Percentiles rank a stretch among this genome's conserved stretches.
phyloP scores from a whole-genome alignment of 176 grass and related monocot species.

The Oropetium thomaeum region DNA sequence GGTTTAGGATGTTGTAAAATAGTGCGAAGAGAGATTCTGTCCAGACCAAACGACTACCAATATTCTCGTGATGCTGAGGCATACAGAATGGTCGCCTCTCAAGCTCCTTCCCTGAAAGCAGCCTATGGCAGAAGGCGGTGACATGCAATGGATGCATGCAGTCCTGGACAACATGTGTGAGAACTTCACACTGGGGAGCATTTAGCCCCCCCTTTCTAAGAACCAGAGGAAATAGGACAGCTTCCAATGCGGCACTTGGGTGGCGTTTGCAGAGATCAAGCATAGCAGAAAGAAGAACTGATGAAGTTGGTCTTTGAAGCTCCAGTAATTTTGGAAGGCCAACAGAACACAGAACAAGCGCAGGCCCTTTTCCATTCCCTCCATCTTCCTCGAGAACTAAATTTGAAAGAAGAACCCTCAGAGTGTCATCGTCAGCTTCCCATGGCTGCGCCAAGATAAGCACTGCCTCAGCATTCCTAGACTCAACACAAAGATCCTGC shows the following conservation, averaged over 20 bases:
- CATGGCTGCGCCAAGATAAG: conserved; percentile 70
- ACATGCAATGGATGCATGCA: conserved; percentile 77
- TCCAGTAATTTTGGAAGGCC: conserved; percentile 57
- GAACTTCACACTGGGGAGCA: conserved; percentile 52
- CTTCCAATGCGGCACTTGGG: conserved; percentile 55
- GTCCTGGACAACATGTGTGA: conserved; percentile 61
- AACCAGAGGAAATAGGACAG: conserved; percentile 67
- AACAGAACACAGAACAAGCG: conserved; percentile 68
- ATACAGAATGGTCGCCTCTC: conserved; percentile 45
- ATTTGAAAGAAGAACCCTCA: conserved; percentile 50
- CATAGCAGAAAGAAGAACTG: conserved; percentile 49
- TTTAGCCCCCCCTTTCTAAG: conserved; percentile 61
- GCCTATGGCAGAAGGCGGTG: conserved; percentile 67
- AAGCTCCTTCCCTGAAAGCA: conserved; percentile 47
- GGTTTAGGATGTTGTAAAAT: conserved; percentile 70
- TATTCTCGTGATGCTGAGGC: conserved; percentile 49
- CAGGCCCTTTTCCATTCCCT: conserved; percentile 14
- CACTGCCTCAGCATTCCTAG: conserved; percentile 43
- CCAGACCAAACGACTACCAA: conserved; percentile 50
- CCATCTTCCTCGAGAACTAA: conserved; percentile 38
- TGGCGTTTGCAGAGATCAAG: conserved; percentile 66
- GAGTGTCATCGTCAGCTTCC: conserved; percentile 59
- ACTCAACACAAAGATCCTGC: conserved; percentile 51
- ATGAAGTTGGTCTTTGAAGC: conserved; percentile 60
- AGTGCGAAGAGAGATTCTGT: conserved; percentile 70